Evolutionary conservation across 2,329 filamentous ascomycete species (phyloP).

Genomic region (Lecanicillium sp.): DNA sequence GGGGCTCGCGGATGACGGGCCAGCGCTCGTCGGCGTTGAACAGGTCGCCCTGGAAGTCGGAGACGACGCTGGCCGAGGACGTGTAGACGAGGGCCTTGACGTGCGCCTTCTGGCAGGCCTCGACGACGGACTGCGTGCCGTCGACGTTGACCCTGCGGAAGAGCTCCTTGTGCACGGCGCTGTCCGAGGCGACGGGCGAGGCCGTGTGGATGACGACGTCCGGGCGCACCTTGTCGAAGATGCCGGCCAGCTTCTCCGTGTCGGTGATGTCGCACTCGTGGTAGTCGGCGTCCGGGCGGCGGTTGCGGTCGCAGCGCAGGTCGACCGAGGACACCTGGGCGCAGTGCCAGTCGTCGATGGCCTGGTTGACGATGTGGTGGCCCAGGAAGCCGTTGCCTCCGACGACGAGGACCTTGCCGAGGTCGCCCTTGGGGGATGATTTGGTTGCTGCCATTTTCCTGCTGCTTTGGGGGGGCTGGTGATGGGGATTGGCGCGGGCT

Average conservation of each 20-base stretch:
- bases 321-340: constrained; percentile 63
- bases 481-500: too few relatives aligned
- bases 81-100: constrained; percentile 87
- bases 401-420: constrained; percentile 71
- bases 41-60: constrained; percentile 73
- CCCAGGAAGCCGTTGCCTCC: constrained; percentile 82
- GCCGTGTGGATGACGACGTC: constrained; percentile 90
- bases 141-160: constrained; percentile 83
- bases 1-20: constrained; percentile 65
- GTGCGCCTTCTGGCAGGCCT: constrained; percentile 61
- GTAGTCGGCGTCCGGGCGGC: constrained; percentile 55
- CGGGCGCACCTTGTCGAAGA: constrained; percentile 63
- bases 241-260: constrained; percentile 48
- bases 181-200: constrained; percentile 54
- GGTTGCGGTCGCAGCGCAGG: constrained; percentile 64
- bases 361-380: constrained; percentile 71
- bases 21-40: constrained; percentile 80
- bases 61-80: constrained; percentile 79
- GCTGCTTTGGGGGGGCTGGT: too few relatives aligned
- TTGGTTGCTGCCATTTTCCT: too few relatives aligned
- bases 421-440: constrained; percentile 32
- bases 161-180: constrained; percentile 50
- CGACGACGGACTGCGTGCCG: constrained; percentile 72
- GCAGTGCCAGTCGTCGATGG: constrained; percentile 49
- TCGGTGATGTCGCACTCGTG: constrained; percentile 75